Conservation (phyloP, 352 stramenopile genomes). For the Globisporangium apiculatum region DNA sequence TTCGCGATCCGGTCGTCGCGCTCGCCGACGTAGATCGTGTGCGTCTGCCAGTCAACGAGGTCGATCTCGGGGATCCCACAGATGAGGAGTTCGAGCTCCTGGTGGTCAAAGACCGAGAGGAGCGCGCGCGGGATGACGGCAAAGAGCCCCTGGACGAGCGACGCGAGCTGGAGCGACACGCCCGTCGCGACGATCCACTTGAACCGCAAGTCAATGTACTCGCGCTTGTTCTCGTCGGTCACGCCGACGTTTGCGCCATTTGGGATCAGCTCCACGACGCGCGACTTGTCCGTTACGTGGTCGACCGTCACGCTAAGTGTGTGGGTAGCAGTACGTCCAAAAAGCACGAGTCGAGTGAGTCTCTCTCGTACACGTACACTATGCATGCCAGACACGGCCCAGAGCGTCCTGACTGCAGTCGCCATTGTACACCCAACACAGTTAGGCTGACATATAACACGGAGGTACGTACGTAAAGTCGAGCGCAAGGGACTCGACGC, state of each 20-base stretch:
- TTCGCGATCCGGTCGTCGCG: slow-evolving; percentile 86
- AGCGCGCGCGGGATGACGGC: slow-evolving; percentile 94
- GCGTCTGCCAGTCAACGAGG: slow-evolving; percentile 92
- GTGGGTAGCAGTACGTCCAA: too few species aligned
- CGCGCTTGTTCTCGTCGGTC: slow-evolving; percentile 95
- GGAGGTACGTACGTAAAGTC: slow-evolving; percentile 66
- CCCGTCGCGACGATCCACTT: slow-evolving; percentile 78
- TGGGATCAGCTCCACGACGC: slow-evolving; percentile 93
- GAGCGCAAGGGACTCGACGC: slow-evolving; percentile 69
- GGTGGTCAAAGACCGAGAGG: slow-evolving; percentile 94
- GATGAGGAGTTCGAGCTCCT: slow-evolving; percentile 97
- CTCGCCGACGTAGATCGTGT: slow-evolving; percentile 94
- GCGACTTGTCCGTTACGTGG: slow-evolving; percentile 62
- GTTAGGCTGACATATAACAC: too few species aligned
- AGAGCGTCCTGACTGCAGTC: too few species aligned
- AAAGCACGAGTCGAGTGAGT: too few species aligned
- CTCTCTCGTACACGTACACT: too few species aligned
- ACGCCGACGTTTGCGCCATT: slow-evolving; percentile 93
- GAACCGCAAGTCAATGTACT: slow-evolving; percentile 94
- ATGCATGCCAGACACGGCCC: too few species aligned
- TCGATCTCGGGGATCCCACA: slow-evolving; percentile 97
- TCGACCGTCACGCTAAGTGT: slow-evolving; percentile 56
- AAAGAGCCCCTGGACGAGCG: slow-evolving; percentile 94
- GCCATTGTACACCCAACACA: too few species aligned
- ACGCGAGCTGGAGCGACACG: slow-evolving; percentile 88